Evolutionary conservation across 768 basidiomycete genomes (phyloP), one percentile per base, ranked within the genome.

Genomic region (Grammothele lineata): DNA sequence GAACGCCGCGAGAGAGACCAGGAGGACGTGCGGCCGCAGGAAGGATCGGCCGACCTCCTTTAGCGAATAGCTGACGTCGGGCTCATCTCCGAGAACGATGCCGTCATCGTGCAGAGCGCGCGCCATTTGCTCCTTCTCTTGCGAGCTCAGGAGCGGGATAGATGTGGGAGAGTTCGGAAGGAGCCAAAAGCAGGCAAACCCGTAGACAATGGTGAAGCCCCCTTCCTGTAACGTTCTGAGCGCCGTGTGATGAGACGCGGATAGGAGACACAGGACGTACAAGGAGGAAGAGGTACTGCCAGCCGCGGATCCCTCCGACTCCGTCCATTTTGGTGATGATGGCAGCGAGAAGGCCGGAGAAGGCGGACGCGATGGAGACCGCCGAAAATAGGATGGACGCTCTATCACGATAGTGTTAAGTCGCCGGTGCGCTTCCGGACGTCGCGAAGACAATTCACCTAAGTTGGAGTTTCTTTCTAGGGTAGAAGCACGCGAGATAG

Each of bases 231-330:
- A 30, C 3, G 8, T 14, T 7, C 27, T 30, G 8, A 30, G 27
- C 27, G 27, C 27, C 27, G 27, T 14, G n/a, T 30, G 8, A 14
- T 14, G 27, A 14, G 27, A 7, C 27, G 14, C 27, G n/a, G 14
- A 30, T 30, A 14, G 27, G 27, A 7, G 14, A 30, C 27, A 30
- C 8, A 14, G 41, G 47, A 49, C 61, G 1, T 61, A 77, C 75
- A 22, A 83, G 64, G 43, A 82, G 77, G 60, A 83, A 82, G 33
- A 85, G 77, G 82, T 81, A 87, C n/a, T 74, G 69, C 83, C 83
- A 85, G 0, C 78, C 82, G 1, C 74, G 67, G 44, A 65, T 71
- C 5, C 78, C 75, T 2, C 73, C 70, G 6, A 70, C 62, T 12
- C 77, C 77, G 38, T 80, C 61, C 70, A 87, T 77, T 12, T 77